phyloP scores from a whole-genome alignment of 2,329 filamentous ascomycete genomes.

The Claviceps monticola region DNA sequence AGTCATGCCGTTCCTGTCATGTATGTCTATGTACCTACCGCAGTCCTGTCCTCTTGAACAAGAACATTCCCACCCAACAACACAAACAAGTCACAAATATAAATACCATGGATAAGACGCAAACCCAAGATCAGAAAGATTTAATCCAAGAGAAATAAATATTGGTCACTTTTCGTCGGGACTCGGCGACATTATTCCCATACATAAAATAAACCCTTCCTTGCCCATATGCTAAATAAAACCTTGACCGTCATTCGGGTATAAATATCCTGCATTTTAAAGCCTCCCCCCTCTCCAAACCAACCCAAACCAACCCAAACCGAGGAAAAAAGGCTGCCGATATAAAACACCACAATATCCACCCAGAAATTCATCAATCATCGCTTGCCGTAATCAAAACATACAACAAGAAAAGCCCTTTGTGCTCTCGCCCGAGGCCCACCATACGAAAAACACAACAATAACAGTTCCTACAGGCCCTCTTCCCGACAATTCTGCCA shows the following conservation, averaged over 20 bases:
- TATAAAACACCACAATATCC: not conserved
- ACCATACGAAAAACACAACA: too few species aligned
- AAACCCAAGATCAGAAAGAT: too few species aligned
- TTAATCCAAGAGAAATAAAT: not conserved
- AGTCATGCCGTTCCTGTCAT: too few species aligned
- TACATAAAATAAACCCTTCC: not conserved
- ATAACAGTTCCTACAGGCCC: too few species aligned
- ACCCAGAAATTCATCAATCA: not conserved
- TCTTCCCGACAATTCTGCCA: too few species aligned
- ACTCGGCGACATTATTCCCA: not conserved
- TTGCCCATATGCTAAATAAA: too few species aligned
- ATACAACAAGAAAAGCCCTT: not conserved
- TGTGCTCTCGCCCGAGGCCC: too few species aligned
- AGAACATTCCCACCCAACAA: too few species aligned
- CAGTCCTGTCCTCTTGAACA: too few species aligned
- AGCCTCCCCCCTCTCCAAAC: not conserved
- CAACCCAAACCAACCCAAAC: not conserved
- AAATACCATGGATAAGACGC: not conserved
- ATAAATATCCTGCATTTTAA: slow-evolving; percentile 16
- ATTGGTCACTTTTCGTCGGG: not conserved
- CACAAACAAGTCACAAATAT: not conserved
- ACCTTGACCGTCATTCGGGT: slow-evolving; percentile 10
- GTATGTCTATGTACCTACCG: too few species aligned
- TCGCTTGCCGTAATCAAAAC: not conserved
- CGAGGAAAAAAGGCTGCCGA: not conserved